A percentile compares a stretch with the other conserved stretches of the same genome.
Evolutionary conservation across 768 basidiomycete genomes (phyloP).

Genomic region (Gymnopilus junonius): DNA sequence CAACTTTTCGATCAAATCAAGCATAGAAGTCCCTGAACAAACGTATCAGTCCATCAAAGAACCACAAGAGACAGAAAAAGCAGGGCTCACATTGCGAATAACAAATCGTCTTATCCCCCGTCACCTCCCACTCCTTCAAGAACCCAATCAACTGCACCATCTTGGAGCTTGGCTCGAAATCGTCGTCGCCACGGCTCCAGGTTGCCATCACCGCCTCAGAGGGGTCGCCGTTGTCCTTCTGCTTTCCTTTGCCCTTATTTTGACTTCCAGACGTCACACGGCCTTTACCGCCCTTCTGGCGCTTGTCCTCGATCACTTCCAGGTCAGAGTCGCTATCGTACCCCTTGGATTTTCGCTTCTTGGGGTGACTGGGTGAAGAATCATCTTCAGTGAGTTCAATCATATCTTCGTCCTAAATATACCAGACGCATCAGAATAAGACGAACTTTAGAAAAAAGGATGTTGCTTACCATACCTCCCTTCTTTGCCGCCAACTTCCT

Average conservation of each 20-base stretch:
- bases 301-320: conserved; percentile 26
- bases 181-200: conserved; percentile 64
- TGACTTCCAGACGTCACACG: conserved; percentile 1
- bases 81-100: conserved; percentile 67
- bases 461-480: conserved; percentile 6
- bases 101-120: conserved; percentile 71
- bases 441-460: background rate
- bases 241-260: conserved; percentile 32
- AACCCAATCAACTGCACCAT: conserved; percentile 61
- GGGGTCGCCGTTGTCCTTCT: conserved; percentile 34
- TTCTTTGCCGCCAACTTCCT: conserved; percentile 38
- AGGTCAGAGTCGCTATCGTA: conserved; percentile 29
- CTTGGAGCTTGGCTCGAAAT: conserved; percentile 70
- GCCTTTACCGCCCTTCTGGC: conserved; percentile 14
- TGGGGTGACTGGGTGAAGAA: conserved; percentile 17
- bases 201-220: conserved; percentile 51
- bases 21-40: conserved; percentile 71
- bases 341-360: conserved; percentile 22
- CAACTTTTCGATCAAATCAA: conserved; percentile 65
- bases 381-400: conserved; percentile 28
- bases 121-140: conserved; percentile 60
- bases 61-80: background rate
- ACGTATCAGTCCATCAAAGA: background rate
- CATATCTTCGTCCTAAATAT: conserved; percentile 19
- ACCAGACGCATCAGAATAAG: background rate